Conservation (phyloP, 2,329 filamentous ascomycete genomes). For the Hypoxylon sp. region DNA sequence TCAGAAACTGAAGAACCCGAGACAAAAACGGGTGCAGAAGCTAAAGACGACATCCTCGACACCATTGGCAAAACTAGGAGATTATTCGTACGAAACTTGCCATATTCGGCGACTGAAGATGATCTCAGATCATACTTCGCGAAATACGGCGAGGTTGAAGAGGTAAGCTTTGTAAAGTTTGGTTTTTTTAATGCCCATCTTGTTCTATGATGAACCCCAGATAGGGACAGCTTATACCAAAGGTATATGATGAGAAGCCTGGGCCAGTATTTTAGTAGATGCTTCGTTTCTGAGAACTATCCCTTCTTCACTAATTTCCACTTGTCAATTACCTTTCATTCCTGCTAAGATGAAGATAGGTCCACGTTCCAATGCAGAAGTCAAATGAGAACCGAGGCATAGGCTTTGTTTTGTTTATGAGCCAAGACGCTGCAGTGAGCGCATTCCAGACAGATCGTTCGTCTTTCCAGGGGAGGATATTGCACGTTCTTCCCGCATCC, state of each 20-base stretch:
- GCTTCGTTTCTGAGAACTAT: conserved; percentile 83
- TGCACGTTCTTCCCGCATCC: conserved; percentile 88
- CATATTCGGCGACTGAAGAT: conserved; percentile 80
- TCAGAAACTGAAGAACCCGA: conserved; percentile 32
- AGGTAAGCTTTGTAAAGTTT: conserved; percentile 78
- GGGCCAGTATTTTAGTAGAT: conserved; percentile 99
- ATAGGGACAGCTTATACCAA: conserved; percentile 99
- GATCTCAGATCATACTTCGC: conserved; percentile 78
- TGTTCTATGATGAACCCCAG: conserved; percentile 90
- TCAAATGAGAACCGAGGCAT: conserved; percentile 85
- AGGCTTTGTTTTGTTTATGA: conserved; percentile 81
- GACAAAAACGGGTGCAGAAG: conserved; percentile 49
- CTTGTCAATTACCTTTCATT: conserved; percentile 37
- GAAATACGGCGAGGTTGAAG: conserved; percentile 78
- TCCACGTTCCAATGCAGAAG: conserved; percentile 82
- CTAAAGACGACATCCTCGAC: conserved; percentile 58
- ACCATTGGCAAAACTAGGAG: conserved; percentile 77
- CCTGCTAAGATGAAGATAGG: conserved; percentile 66
- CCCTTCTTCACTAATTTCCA: conserved; percentile 43
- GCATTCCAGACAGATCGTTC: conserved; percentile 86
- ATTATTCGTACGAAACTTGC: conserved; percentile 88
- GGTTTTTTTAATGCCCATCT: conserved; percentile 35
- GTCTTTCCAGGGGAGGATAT: conserved; percentile 88
- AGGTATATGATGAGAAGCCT: conserved; percentile 87
- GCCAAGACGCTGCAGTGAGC: conserved; percentile 75